These are phyloP conservation scores for Bryum argenteum DNA, from an alignment of 225 moss, liverwort and hornwort species.

Conservation along the genomic window DNA sequence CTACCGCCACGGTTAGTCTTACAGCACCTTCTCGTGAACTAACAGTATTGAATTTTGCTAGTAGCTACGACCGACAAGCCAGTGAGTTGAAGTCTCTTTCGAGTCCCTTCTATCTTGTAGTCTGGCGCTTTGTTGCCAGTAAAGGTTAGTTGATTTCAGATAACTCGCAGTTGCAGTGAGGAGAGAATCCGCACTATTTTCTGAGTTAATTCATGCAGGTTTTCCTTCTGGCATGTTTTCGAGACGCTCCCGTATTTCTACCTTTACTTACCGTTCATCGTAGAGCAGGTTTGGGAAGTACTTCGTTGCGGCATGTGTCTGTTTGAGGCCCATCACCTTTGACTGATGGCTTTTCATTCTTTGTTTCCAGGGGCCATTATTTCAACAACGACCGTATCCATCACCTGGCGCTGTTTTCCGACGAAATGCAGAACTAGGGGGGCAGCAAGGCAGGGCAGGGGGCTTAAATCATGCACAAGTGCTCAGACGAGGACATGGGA, in stretches of 20 bases:
- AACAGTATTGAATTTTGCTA: too few relatives aligned
- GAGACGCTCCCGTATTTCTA: background rate
- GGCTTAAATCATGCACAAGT: conserved; percentile 73
- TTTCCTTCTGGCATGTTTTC: conserved; percentile 22
- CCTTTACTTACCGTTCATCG: background rate
- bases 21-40: too few relatives aligned
- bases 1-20: too few relatives aligned
- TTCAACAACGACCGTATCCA: conserved; percentile 99
- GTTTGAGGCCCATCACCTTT: too few relatives aligned
- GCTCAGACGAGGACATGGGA: conserved; percentile 91
- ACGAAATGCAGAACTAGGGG: conserved; percentile 88
- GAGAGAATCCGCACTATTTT: conserved; percentile 9
- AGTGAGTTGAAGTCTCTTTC: too few relatives aligned
- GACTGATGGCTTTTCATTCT: conserved; percentile 16
- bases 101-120: too few relatives aligned
- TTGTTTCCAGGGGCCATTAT: conserved; percentile 77
- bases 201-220: background rate
- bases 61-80: too few relatives aligned
- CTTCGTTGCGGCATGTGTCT: too few relatives aligned
- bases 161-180: background rate
- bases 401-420: conserved; percentile 95
- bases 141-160: too few relatives aligned
- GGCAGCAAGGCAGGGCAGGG: conserved; percentile 68
- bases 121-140: too few relatives aligned
- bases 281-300: conserved; percentile 17